Evolutionary conservation across 192 early-diverging fungal species (phyloP).

Genomic region (Dimargaris cristalligena): DNA sequence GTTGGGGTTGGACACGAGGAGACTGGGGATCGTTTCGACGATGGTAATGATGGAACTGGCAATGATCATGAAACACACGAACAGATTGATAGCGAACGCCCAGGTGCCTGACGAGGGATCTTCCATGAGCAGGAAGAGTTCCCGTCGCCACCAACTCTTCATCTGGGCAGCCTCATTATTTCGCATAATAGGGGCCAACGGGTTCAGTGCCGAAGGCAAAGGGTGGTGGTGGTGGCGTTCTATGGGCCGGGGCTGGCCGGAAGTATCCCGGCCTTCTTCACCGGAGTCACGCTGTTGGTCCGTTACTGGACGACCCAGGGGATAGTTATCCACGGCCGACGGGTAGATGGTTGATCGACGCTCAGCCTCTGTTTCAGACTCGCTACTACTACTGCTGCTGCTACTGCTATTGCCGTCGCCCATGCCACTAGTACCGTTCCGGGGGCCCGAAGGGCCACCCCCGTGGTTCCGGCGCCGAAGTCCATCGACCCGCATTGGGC

Average conservation of each 20-base stretch:
- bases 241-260: neutral
- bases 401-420: neutral
- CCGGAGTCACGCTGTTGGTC: neutral
- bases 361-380: neutral
- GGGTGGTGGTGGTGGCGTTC: neutral
- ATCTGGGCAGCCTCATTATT: slow-evolving; percentile 13
- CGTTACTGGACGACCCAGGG: neutral
- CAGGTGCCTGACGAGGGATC: slow-evolving; percentile 54
- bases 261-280: neutral
- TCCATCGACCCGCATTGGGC: neutral
- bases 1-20: slow-evolving; percentile 29
- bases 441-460: too few species aligned
- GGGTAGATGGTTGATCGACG: neutral
- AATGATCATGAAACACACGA: slow-evolving; percentile 57
- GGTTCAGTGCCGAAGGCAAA: neutral
- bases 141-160: slow-evolving; percentile 32
- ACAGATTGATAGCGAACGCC: slow-evolving; percentile 54
- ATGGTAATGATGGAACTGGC: slow-evolving; percentile 55
- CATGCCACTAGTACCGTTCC: neutral
- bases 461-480: neutral
- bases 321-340: neutral
- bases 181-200: neutral
- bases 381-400: neutral
- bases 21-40: slow-evolving; percentile 63
- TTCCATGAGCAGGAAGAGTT: slow-evolving; percentile 54